phyloP scores from a whole-genome alignment of 2,329 filamentous ascomycete genomes.

The Penicillium sp. region DNA sequence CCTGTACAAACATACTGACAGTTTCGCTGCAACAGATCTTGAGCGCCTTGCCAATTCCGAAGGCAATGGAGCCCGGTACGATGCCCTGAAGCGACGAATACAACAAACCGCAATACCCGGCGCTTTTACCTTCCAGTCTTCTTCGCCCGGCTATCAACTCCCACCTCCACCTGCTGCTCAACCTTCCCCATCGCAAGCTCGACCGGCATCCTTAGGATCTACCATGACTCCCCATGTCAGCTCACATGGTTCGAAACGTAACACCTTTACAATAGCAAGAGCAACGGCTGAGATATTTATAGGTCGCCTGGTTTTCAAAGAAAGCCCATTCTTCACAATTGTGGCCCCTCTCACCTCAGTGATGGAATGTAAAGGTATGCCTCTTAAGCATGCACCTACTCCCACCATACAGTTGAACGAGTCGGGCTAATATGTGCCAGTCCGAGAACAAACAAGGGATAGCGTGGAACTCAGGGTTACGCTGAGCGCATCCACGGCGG shows the following conservation, averaged over 20 bases:
- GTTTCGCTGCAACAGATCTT: conserved; percentile 22
- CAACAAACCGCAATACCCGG: conserved; percentile 34
- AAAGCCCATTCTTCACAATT: conserved; percentile 83
- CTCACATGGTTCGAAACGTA: conserved; percentile 29
- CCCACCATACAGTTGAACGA: neutral
- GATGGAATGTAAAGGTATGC: conserved; percentile 71
- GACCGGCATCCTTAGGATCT: conserved; percentile 29
- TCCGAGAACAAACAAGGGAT: conserved; percentile 61
- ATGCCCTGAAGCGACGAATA: conserved; percentile 37
- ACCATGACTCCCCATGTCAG: conserved; percentile 36
- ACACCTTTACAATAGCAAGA: conserved; percentile 2
- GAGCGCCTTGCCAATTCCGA: conserved; percentile 24
- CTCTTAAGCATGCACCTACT: neutral
- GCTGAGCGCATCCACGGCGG: conserved; percentile 56
- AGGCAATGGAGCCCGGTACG: conserved; percentile 27
- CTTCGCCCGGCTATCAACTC: conserved; percentile 27
- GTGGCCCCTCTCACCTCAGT: conserved; percentile 65
- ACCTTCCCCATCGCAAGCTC: conserved; percentile 30
- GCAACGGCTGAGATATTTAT: conserved; percentile 36
- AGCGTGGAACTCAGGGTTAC: conserved; percentile 61
- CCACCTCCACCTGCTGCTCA: conserved; percentile 29
- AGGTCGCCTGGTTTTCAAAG: conserved; percentile 62
- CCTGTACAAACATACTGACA: conserved; percentile 1
- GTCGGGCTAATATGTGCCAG: conserved; percentile 41
- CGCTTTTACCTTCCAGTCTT: conserved; percentile 28